Conservation (phyloP, 177 flowering plant genomes). For the Vitis hybrid region DNA sequence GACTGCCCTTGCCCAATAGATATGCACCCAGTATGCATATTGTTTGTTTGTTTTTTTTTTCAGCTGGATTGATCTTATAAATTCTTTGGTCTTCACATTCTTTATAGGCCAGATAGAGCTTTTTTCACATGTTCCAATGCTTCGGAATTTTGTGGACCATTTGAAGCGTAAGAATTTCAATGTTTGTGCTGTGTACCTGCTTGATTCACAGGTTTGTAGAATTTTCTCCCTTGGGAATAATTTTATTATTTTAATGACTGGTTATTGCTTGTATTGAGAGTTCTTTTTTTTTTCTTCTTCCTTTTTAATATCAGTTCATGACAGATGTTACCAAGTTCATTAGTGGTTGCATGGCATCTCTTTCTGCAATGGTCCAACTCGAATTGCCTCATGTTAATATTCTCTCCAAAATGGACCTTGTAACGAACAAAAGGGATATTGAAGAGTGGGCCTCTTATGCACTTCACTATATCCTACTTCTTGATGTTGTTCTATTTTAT, state of each 20-base stretch:
- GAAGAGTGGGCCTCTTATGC: slow-evolving; percentile 50
- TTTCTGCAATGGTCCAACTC: slow-evolving; percentile 95
- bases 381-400: slow-evolving; percentile 93
- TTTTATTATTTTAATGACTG: neutral
- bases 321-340: slow-evolving; percentile 95
- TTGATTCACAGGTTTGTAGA: slow-evolving; percentile 86
- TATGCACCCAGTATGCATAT: neutral
- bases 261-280: too few species aligned
- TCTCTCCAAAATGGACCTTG: slow-evolving; percentile 95
- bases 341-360: slow-evolving; percentile 96
- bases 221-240: neutral
- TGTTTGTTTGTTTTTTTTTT: neutral
- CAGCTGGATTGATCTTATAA: neutral
- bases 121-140: slow-evolving; percentile 88
- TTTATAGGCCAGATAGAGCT: slow-evolving; percentile 91
- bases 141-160: slow-evolving; percentile 87
- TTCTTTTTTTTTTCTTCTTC: neutral
- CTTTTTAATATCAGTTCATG: slow-evolving; percentile 55
- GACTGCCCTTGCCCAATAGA: too few species aligned
- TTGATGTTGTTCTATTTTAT: neutral
- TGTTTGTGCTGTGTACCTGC: slow-evolving; percentile 92
- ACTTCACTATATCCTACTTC: neutral
- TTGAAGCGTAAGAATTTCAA: slow-evolving; percentile 83
- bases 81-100: neutral
- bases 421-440: slow-evolving; percentile 65